A percentile compares a stretch with the other conserved stretches of the same genome.
phyloP scores from a whole-genome alignment of 306 rosid genomes.

The barrel medic (Medicago truncatula) region MtrunA17r5.0-ANR NC_053045.1:5412501-5413000 shows the following conservation, averaged over 20 bases:
- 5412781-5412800: slow-evolving; percentile 76
- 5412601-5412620: not conserved
- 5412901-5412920: slow-evolving; percentile 82
- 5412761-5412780: slow-evolving; percentile 58
- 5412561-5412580: not conserved
- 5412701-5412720: not conserved
- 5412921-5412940: slow-evolving; percentile 71
- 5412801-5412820: slow-evolving; percentile 69
- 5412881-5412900: slow-evolving; percentile 65
- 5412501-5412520: no score
- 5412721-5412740: not conserved
- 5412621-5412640: not conserved
- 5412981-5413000: slow-evolving; percentile 53
- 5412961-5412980: slow-evolving; percentile 78
- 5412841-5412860: slow-evolving; percentile 51
- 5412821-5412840: slow-evolving; percentile 72
- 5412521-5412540: not conserved
- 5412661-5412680: not conserved
- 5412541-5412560: not conserved
- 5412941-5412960: slow-evolving; percentile 76
- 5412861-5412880: slow-evolving; percentile 29
- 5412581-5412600: not conserved
- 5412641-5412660: not conserved
- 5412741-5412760: slow-evolving; percentile 21
- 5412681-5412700: not conserved